phyloP scores from a whole-genome alignment of 2,329 filamentous ascomycete genomes.

The Phialophora tarda region DNA sequence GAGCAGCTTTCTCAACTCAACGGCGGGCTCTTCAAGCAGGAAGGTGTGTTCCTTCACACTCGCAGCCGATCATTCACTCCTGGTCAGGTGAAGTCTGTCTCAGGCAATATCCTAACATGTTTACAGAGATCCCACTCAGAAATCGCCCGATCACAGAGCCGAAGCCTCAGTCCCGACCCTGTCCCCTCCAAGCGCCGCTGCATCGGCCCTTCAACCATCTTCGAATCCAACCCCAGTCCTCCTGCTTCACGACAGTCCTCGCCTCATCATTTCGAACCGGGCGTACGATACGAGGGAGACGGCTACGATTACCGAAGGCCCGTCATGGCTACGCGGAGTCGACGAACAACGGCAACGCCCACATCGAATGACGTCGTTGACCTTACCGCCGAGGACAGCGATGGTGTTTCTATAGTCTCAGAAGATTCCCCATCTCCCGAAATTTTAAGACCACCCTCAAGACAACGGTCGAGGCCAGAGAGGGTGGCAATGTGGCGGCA shows the following conservation, averaged over 20 bases:
- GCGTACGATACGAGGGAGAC: constrained; percentile 54
- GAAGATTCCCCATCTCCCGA: constrained; percentile 15
- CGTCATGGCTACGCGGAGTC: constrained; percentile 47
- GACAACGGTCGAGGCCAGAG: neutral
- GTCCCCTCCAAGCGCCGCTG: constrained; percentile 38
- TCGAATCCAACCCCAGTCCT: constrained; percentile 30
- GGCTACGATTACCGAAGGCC: constrained; percentile 62
- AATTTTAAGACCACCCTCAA: neutral
- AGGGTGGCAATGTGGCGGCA: neutral
- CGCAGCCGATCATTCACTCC: constrained; percentile 2
- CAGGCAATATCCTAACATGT: constrained; percentile 6
- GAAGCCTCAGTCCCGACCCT: constrained; percentile 34
- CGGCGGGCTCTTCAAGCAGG: constrained; percentile 32
- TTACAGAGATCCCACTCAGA: constrained; percentile 38
- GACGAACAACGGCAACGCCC: constrained; percentile 13
- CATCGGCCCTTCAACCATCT: constrained; percentile 31
- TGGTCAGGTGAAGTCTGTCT: neutral
- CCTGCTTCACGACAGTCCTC: constrained; percentile 20
- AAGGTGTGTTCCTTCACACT: constrained; percentile 29
- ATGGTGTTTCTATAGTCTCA: constrained; percentile 14
- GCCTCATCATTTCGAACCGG: constrained; percentile 38
- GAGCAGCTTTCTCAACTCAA: constrained; percentile 33
- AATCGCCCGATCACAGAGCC: constrained; percentile 38
- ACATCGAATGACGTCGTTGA: constrained; percentile 26
- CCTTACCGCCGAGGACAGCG: constrained; percentile 33